Percentiles rank a stretch among this genome's conserved stretches.
These are phyloP conservation scores for Wickerhamomyces sydowiorum DNA, from an alignment of 805 yeast species.

Conservation along the genomic window DNA sequence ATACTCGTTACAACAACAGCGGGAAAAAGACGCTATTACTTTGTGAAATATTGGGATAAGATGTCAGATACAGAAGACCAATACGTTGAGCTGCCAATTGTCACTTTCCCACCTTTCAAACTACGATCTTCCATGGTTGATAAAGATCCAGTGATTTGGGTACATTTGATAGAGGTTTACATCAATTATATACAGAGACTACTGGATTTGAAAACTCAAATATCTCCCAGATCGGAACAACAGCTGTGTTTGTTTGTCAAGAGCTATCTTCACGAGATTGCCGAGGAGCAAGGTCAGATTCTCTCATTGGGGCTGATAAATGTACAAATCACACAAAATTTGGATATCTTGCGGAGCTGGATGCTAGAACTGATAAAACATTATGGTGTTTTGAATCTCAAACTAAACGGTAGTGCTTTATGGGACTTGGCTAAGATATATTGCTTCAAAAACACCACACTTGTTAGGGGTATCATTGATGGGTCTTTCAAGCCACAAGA, in stretches of 20 bases:
- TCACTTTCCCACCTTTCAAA: constrained; percentile 69
- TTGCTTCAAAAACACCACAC: constrained; percentile 33
- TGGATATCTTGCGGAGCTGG: constrained; percentile 38
- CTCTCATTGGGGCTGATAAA: constrained; percentile 69
- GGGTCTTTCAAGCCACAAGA: constrained; percentile 35
- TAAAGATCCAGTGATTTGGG: constrained; percentile 83
- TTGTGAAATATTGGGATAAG: too few species aligned
- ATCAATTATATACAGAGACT: constrained; percentile 41
- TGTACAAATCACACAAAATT: constrained; percentile 56
- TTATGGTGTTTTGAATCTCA: constrained; percentile 50
- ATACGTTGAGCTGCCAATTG: constrained; percentile 45
- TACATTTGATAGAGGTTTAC: constrained; percentile 61
- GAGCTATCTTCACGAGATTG: constrained; percentile 53
- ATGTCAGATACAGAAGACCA: neutral
- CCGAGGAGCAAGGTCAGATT: constrained; percentile 53
- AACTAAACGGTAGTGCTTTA: constrained; percentile 49
- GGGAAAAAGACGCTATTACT: neutral
- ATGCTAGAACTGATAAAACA: constrained; percentile 41
- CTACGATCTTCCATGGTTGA: constrained; percentile 73
- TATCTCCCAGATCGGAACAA: constrained; percentile 51
- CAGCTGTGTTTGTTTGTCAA: constrained; percentile 53
- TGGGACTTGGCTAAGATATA: constrained; percentile 65
- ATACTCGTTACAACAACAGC: too few species aligned
- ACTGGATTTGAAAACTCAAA: constrained; percentile 28
- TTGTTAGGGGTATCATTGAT: constrained; percentile 47